Conservation (phyloP, 768 basidiomycete genomes). For the Termitomyces sp. region DNA sequence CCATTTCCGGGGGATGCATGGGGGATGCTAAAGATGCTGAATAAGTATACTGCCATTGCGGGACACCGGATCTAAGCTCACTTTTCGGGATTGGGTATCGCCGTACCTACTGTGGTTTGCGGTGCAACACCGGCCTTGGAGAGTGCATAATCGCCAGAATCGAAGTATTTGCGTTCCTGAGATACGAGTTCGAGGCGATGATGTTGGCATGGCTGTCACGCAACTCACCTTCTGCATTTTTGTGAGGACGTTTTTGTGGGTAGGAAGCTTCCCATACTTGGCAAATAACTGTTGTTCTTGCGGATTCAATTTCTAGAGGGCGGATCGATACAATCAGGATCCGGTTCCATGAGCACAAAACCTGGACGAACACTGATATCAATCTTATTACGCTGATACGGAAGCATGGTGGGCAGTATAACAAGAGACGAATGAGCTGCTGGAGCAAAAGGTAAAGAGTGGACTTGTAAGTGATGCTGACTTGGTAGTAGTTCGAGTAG, state of each 20-base stretch:
- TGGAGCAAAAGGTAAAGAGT: constrained; percentile 13
- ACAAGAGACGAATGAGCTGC: constrained; percentile 22
- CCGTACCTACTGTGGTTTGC: constrained; percentile 86
- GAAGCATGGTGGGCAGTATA: constrained; percentile 49
- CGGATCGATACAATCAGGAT: constrained; percentile 19
- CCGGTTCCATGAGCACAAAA: not conserved
- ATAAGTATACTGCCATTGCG: constrained; percentile 9
- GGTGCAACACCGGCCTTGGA: constrained; percentile 93
- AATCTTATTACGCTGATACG: constrained; percentile 83
- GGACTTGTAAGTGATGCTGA: constrained; percentile 11
- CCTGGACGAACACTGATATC: constrained; percentile 75
- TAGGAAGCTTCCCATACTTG: constrained; percentile 91
- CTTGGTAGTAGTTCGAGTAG: constrained; percentile 14
- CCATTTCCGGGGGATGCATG: constrained; percentile 65
- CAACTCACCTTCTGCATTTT: constrained; percentile 89
- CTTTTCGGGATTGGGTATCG: constrained; percentile 98
- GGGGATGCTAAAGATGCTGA: constrained; percentile 61
- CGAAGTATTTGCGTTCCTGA: constrained; percentile 98
- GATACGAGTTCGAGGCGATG: constrained; percentile 9
- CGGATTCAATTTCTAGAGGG: constrained; percentile 64
- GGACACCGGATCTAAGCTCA: constrained; percentile 31
- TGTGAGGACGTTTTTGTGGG: constrained; percentile 86
- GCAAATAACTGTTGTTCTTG: constrained; percentile 94
- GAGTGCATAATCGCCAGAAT: constrained; percentile 97
- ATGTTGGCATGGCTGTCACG: constrained; percentile 8